Percentiles rank a stretch among this genome's conserved stretches.
phyloP scores from a whole-genome alignment of 108 stramenopile species.

The Skeletonema menzelii region DNA sequence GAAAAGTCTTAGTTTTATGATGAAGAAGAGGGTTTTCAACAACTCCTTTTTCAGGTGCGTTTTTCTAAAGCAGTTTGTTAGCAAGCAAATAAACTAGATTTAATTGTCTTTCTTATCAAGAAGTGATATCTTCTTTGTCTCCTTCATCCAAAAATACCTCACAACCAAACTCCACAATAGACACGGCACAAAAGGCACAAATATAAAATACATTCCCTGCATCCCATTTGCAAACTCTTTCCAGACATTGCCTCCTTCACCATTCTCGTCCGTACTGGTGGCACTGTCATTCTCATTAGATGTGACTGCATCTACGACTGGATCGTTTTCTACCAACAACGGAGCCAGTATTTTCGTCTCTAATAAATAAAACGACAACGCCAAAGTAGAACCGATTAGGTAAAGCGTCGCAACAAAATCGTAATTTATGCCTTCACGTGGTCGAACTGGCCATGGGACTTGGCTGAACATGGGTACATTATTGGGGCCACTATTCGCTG shows the following conservation, averaged over 20 bases:
- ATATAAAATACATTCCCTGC: slow-evolving; percentile 44
- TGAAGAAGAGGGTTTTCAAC: not conserved
- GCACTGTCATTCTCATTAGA: not conserved
- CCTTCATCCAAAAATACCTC: slow-evolving; percentile 41
- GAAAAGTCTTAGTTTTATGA: too few relatives aligned
- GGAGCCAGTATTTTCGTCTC: slow-evolving; percentile 34
- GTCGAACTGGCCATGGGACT: slow-evolving; percentile 42
- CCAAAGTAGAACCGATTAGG: slow-evolving; percentile 23
- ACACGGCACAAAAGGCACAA: slow-evolving; percentile 42
- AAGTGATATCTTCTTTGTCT: slow-evolving; percentile 1
- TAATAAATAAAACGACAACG: slow-evolving; percentile 27
- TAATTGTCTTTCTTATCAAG: slow-evolving; percentile 36
- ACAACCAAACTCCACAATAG: slow-evolving; percentile 43
- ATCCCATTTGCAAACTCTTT: slow-evolving; percentile 45
- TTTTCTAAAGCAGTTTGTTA: not conserved
- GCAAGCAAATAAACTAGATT: not conserved
- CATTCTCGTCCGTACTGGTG: not conserved
- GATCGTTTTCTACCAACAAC: slow-evolving; percentile 5
- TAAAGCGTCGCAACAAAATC: slow-evolving; percentile 37
- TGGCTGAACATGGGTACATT: slow-evolving; percentile 9
- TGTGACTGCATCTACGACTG: not conserved
- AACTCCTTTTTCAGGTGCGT: too few relatives aligned
- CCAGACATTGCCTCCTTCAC: slow-evolving; percentile 25
- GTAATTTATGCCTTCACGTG: slow-evolving; percentile 40
- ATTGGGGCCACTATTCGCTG: not conserved